Evolutionary conservation across 2,329 filamentous ascomycete species (phyloP).

Genomic region (Dactylellina parvicollis): DNA sequence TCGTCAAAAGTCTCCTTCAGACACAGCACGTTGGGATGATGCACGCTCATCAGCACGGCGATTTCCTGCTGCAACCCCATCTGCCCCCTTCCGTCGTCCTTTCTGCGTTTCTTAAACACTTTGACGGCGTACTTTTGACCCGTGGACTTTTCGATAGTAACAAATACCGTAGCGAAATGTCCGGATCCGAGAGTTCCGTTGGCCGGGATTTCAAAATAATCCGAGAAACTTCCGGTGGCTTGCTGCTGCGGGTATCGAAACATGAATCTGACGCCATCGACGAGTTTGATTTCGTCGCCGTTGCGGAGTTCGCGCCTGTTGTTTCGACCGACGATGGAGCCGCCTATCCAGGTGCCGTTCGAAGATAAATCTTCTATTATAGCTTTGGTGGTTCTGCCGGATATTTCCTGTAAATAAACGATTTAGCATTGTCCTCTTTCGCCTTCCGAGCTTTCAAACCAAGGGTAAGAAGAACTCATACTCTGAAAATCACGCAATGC

Average conservation of each 20-base stretch:
- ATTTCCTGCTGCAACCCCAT: slow-evolving; percentile 95
- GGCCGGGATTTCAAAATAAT: slow-evolving; percentile 85
- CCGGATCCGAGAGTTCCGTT: slow-evolving; percentile 81
- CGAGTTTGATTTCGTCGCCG: slow-evolving; percentile 87
- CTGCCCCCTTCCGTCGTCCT: slow-evolving; percentile 84
- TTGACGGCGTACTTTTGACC: slow-evolving; percentile 91
- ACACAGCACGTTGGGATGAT: slow-evolving; percentile 90
- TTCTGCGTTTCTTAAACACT: slow-evolving; percentile 85
- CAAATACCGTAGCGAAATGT: slow-evolving; percentile 92
- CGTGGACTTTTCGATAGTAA: slow-evolving; percentile 85
- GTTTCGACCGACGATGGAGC: slow-evolving; percentile 88
- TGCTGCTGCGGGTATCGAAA: slow-evolving; percentile 86
- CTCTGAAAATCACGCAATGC: slow-evolving; percentile 59
- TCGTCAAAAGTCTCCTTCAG: slow-evolving; percentile 96
- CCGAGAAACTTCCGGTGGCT: slow-evolving; percentile 78
- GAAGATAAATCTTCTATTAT: slow-evolving; percentile 92
- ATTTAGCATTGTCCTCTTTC: slow-evolving; percentile 63
- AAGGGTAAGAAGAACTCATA: slow-evolving; percentile 35
- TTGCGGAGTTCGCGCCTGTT: slow-evolving; percentile 88
- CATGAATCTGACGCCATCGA: slow-evolving; percentile 85
- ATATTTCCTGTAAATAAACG: slow-evolving; percentile 61
- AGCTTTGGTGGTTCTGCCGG: slow-evolving; percentile 69
- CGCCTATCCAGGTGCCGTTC: slow-evolving; percentile 97
- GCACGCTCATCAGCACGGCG: slow-evolving; percentile 95
- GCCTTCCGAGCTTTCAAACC: slow-evolving; percentile 55